Evolutionary conservation across 352 stramenopile species (phyloP).

Genomic region (Pythium utonaiense): DNA sequence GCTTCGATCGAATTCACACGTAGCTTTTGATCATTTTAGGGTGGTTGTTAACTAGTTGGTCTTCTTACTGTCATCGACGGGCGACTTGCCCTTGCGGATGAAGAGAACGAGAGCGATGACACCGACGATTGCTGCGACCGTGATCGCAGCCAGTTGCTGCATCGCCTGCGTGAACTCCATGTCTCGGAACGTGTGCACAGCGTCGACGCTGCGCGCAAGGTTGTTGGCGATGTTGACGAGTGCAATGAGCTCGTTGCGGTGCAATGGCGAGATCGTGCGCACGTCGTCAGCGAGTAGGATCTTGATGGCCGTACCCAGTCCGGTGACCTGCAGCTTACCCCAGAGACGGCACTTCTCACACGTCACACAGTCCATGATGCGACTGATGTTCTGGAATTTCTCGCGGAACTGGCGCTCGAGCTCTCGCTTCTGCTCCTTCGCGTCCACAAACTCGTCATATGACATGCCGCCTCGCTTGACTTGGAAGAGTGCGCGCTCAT

Average conservation of each 20-base stretch:
- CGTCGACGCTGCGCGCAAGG: slow-evolving; percentile 72
- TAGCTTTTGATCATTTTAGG: background rate
- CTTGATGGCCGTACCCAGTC: slow-evolving; percentile 96
- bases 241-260: slow-evolving; percentile 96
- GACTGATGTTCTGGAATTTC: slow-evolving; percentile 98
- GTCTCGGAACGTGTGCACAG: slow-evolving; percentile 72
- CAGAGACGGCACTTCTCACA: slow-evolving; percentile 99
- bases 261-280: slow-evolving; percentile 66
- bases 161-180: slow-evolving; percentile 67
- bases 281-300: slow-evolving; percentile 93
- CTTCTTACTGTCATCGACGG: slow-evolving; percentile 32
- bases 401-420: slow-evolving; percentile 71
- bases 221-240: slow-evolving; percentile 96
- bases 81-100: slow-evolving; percentile 39
- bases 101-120: slow-evolving; percentile 46
- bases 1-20: background rate
- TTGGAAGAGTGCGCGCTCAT: slow-evolving; percentile 88
- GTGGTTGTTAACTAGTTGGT: slow-evolving; percentile 8
- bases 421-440: slow-evolving; percentile 56
- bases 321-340: slow-evolving; percentile 97
- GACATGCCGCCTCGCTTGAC: slow-evolving; percentile 50
- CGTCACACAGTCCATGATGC: slow-evolving; percentile 98
- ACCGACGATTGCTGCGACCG: slow-evolving; percentile 32
- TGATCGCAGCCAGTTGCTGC: slow-evolving; percentile 56
- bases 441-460: slow-evolving; percentile 52